Evolutionary conservation across 2,329 filamentous ascomycete genomes (phyloP), one percentile per base, ranked within the genome.

Genomic region (Phialophora expanda): DNA sequence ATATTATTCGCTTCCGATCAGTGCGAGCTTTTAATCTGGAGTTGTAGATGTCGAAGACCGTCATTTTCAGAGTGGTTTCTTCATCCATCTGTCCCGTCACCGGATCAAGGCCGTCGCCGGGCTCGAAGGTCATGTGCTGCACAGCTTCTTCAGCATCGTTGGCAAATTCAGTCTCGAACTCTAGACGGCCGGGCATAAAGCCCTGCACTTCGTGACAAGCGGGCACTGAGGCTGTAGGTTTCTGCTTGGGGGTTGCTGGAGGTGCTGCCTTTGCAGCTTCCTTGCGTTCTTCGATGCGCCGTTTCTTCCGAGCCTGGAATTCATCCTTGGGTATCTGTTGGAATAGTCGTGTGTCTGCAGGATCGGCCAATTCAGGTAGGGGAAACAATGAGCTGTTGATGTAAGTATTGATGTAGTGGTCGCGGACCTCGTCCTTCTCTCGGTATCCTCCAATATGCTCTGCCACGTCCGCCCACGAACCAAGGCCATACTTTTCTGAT

Each of bases 71-170:
- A 70, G 97, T 93, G 85, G 97, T 96, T 78, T 99, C 95, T 0
- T 95, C 93, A 73, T 99, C 95, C 65, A 96, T 83, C 75, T 96
- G 90, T 67, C 91, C 90, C 0, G 93, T 97, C 2, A 85, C 82
- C 0, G 90, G 89, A 74, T 97, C 96, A 71, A 96, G 84, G 64
- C 95, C 95, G 78, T 97, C 94, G 28, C 95, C 95, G 0, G 95
- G 94, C 64, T 98, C 94, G 74, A 99, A 99, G 70, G 96, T 91
- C 93, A 99, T 98, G 69, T 96, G 89, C 77, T 99, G 95, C 1
- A 99, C 95, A 0, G 94, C 94, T 79, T 98, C 96, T 80, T 99
- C 95, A 0, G 95, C 95, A 74, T 99, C 95, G 74, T 99, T 99
- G 74, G 94, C 91, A 76, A 97, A 95, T 74, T 99, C 95, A 0